Evolutionary conservation across 768 basidiomycete species (phyloP).

Genomic region (Xerocomus brunneocitrinus): DNA sequence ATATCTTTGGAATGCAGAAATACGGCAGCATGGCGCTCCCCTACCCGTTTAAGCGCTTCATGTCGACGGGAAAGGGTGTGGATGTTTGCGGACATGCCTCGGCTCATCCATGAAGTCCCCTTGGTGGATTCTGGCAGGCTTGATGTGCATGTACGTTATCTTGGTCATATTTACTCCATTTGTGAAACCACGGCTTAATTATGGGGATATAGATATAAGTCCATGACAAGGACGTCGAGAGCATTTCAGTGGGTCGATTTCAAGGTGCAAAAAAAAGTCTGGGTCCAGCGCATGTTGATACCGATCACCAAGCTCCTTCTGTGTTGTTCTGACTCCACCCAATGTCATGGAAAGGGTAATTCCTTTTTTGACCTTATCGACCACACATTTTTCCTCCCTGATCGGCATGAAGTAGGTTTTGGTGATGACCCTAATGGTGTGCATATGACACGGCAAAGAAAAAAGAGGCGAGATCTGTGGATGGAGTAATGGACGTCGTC

Average conservation of each 20-base stretch:
- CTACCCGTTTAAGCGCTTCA: not conserved
- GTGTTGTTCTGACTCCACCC: not conserved
- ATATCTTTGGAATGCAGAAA: constrained; percentile 3
- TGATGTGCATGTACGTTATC: not conserved
- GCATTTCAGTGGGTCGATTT: not conserved
- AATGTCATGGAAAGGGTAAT: not conserved
- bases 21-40: constrained; percentile 9
- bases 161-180: not conserved
- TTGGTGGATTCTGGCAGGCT: not conserved
- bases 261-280: not conserved
- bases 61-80: not conserved
- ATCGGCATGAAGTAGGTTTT: constrained; percentile 5
- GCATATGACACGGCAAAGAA: not conserved
- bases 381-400: not conserved
- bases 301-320: not conserved
- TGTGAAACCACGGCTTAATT: not conserved
- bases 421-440: not conserved
- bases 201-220: not conserved
- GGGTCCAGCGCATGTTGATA: constrained; percentile 8
- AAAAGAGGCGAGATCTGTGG: constrained; percentile 5
- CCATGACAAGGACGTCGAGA: not conserved
- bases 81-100: constrained; percentile 1
- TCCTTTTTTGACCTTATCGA: constrained; percentile 1
- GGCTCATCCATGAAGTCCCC: not conserved
- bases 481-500: not conserved